A percentile compares a stretch with the other conserved stretches of the same genome.
These are phyloP conservation scores for Casuarina cunninghamiana DNA, from an alignment of 306 rosid genomes.

Conservation along the genomic window DNA sequence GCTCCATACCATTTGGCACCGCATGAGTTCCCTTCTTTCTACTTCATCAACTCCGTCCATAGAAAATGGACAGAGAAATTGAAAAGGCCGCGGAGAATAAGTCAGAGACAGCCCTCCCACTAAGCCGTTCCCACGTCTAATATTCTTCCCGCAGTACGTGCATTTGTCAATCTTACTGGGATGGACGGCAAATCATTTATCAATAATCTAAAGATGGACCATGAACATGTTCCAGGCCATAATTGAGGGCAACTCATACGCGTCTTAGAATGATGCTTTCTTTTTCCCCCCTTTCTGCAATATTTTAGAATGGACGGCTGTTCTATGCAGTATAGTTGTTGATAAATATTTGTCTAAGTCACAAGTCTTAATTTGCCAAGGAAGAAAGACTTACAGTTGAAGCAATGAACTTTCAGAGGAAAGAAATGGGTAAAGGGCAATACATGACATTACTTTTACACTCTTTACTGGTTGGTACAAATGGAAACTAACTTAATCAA, in stretches of 20 bases:
- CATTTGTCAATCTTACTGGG: not conserved
- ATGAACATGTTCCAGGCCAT: not conserved
- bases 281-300: not conserved
- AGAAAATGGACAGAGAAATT: no score
- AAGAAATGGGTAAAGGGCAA: not conserved
- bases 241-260: not conserved
- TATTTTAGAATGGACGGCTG: not conserved
- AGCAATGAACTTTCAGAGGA: no score
- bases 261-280: not conserved
- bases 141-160: no score
- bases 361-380: no score
- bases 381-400: no score
- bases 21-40: no score
- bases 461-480: constrained; percentile 39
- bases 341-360: no score
- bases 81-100: not conserved
- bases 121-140: not conserved
- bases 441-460: constrained; percentile 31
- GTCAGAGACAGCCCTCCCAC: not conserved
- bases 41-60: no score
- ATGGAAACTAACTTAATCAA: constrained; percentile 46
- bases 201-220: constrained; percentile 1
- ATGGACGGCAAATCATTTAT: not conserved
- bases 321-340: not conserved
- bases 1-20: no score